phyloP scores from a whole-genome alignment of 2,329 filamentous ascomycete genomes.

The Hypoxylon sp. region DNA sequence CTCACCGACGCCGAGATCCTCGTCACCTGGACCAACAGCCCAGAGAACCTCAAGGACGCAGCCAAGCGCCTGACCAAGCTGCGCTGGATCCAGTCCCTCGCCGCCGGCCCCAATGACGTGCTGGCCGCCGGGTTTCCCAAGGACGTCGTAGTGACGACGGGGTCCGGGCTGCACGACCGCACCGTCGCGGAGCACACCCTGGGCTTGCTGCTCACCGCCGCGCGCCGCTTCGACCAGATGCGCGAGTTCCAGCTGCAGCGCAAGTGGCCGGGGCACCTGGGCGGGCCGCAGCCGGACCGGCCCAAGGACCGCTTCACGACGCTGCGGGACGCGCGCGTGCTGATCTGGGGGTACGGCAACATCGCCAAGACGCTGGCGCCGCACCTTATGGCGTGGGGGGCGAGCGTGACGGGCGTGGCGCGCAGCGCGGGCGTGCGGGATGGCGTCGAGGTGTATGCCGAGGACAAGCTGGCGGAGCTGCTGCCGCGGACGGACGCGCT shows the following conservation, averaged over 20 bases:
- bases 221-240: constrained; percentile 72
- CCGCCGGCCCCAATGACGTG: constrained; percentile 75
- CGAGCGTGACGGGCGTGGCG: constrained; percentile 70
- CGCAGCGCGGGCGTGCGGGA: constrained; percentile 67
- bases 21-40: constrained; percentile 71
- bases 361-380: constrained; percentile 72
- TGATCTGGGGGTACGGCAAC: constrained; percentile 76
- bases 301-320: constrained; percentile 69
- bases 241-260: constrained; percentile 69
- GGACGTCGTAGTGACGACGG: constrained; percentile 67
- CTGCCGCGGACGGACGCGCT: constrained; percentile 71
- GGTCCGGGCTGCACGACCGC: constrained; percentile 72
- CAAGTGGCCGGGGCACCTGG: constrained; percentile 72
- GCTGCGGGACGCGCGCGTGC: constrained; percentile 68
- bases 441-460: constrained; percentile 68
- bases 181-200: constrained; percentile 75
- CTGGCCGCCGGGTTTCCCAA: constrained; percentile 69
- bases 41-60: constrained; percentile 70
- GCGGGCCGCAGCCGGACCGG: constrained; percentile 70
- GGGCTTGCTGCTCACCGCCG: constrained; percentile 67
- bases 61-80: constrained; percentile 67
- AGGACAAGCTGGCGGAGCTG: constrained; percentile 65
- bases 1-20: constrained; percentile 71
- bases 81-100: constrained; percentile 75
- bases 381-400: constrained; percentile 66